Evolutionary conservation across 441 rosid genomes (phyloP).

Genomic region (Adansonia gregorii): DNA sequence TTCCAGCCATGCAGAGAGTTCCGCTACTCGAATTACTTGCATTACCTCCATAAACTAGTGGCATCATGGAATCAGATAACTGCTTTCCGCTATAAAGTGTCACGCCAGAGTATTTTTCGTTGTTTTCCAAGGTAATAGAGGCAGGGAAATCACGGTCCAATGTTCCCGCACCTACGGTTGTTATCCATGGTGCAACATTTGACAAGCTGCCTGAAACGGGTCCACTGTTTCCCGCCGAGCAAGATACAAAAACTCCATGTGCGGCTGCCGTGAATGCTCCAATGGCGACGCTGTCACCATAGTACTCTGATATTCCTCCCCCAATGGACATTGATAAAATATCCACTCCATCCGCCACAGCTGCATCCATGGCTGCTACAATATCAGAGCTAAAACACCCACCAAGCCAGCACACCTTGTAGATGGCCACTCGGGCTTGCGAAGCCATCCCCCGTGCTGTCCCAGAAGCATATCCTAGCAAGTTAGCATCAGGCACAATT

Average conservation of each 20-base stretch:
- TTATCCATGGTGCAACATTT: slow-evolving; percentile 41
- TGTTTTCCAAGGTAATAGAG: slow-evolving; percentile 32
- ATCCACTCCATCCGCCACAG: slow-evolving; percentile 37
- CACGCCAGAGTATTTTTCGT: slow-evolving; percentile 28
- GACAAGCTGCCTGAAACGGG: slow-evolving; percentile 26
- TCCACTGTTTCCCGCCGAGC: slow-evolving; percentile 41
- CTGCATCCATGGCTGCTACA: slow-evolving; percentile 35
- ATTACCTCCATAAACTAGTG: slow-evolving; percentile 31
- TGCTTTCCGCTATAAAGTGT: slow-evolving; percentile 35
- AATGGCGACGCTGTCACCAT: slow-evolving; percentile 30
- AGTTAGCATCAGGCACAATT: too few relatives aligned
- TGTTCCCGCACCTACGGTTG: slow-evolving; percentile 42
- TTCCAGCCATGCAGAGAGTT: slow-evolving; percentile 37
- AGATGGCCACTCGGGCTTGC: slow-evolving; percentile 38
- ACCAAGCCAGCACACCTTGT: slow-evolving; percentile 37
- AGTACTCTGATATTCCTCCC: slow-evolving; percentile 33
- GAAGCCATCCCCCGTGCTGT: slow-evolving; percentile 43
- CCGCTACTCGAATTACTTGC: slow-evolving; percentile 28
- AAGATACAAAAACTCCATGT: slow-evolving; percentile 36
- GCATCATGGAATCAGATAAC: slow-evolving; percentile 19
- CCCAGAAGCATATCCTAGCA: slow-evolving; percentile 37
- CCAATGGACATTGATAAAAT: slow-evolving; percentile 40
- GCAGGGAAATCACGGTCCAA: slow-evolving; percentile 43
- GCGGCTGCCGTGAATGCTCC: slow-evolving; percentile 42
- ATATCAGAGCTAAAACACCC: slow-evolving; percentile 36